Evolutionary conservation across 176 grass and related monocot genomes (phyloP).

Genomic region (Carex kokanica): DNA sequence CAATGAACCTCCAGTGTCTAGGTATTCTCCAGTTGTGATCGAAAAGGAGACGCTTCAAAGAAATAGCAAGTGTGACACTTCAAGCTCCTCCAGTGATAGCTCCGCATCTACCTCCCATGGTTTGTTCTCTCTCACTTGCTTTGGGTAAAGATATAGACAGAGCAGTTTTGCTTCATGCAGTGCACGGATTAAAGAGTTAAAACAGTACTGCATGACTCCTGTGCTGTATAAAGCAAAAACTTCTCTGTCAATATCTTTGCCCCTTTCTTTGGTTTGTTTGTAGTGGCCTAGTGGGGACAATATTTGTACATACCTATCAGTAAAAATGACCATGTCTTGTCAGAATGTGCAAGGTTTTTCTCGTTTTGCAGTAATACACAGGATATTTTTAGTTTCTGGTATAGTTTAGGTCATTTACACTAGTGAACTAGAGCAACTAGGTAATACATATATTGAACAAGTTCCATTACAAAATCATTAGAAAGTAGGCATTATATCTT

Average conservation of each 20-base stretch:
- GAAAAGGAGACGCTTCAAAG: constrained; percentile 65
- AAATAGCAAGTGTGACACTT: constrained; percentile 75
- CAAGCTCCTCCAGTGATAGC: constrained; percentile 80
- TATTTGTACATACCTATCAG: neutral
- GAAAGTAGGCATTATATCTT: neutral
- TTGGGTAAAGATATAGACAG: neutral
- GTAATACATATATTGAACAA: neutral
- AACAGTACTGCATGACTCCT: no score
- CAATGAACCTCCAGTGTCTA: constrained; percentile 72
- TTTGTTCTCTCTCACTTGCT: constrained; percentile 35
- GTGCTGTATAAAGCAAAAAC: no score
- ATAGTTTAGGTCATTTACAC: neutral
- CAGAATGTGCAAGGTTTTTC: neutral
- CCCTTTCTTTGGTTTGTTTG: no score
- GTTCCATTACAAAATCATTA: neutral
- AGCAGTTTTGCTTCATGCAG: no score
- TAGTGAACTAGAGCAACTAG: constrained; percentile 4
- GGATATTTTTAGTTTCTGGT: neutral
- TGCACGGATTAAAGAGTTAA: no score
- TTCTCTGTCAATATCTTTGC: no score
- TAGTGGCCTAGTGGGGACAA: neutral
- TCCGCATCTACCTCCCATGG: constrained; percentile 83
- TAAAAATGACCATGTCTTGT: neutral
- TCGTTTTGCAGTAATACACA: neutral
- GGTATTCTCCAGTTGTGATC: constrained; percentile 67